These are phyloP conservation scores for Clitopilus hobsonii DNA, from an alignment of 768 basidiomycete species.

Conservation along the genomic window DNA sequence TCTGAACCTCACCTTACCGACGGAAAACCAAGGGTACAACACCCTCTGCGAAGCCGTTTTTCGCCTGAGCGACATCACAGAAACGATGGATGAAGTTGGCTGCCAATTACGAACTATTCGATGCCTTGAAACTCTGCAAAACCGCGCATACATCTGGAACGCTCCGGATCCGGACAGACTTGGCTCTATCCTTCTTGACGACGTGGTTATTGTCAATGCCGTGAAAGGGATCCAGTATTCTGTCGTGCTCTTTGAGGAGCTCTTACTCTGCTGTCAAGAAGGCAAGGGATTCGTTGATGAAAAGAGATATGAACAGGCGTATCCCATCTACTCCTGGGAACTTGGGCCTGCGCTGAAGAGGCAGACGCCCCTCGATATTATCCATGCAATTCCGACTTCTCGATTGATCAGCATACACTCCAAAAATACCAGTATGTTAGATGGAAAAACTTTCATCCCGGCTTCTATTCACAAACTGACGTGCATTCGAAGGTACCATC, in stretches of 20 bases:
- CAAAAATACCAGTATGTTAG: slow-evolving; percentile 22
- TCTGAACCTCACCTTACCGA: slow-evolving; percentile 21
- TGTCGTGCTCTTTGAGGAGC: slow-evolving; percentile 30
- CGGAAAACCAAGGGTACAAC: slow-evolving; percentile 23
- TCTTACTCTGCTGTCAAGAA: slow-evolving; percentile 29
- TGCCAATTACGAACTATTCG: slow-evolving; percentile 29
- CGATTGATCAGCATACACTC: slow-evolving; percentile 20
- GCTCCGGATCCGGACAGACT: slow-evolving; percentile 21
- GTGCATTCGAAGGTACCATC: slow-evolving; percentile 25
- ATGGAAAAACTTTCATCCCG: background rate
- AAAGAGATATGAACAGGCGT: slow-evolving; percentile 12
- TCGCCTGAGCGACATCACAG: slow-evolving; percentile 23
- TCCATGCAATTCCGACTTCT: slow-evolving; percentile 24
- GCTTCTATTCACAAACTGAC: too few relatives aligned
- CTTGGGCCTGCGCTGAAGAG: slow-evolving; percentile 28
- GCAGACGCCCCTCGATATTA: slow-evolving; percentile 20
- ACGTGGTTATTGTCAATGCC: slow-evolving; percentile 21
- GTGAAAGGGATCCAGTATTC: slow-evolving; percentile 17
- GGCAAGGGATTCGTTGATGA: slow-evolving; percentile 7
- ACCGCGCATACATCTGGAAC: slow-evolving; percentile 22
- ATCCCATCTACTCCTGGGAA: slow-evolving; percentile 34
- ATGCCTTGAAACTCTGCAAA: slow-evolving; percentile 18
- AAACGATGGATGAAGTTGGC: slow-evolving; percentile 34
- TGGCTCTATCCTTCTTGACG: slow-evolving; percentile 29
- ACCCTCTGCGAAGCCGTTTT: slow-evolving; percentile 27